These are phyloP conservation scores for Sarocladiaceae sp. DNA, from an alignment of 2,329 filamentous ascomycete species.

Conservation along the genomic window DNA sequence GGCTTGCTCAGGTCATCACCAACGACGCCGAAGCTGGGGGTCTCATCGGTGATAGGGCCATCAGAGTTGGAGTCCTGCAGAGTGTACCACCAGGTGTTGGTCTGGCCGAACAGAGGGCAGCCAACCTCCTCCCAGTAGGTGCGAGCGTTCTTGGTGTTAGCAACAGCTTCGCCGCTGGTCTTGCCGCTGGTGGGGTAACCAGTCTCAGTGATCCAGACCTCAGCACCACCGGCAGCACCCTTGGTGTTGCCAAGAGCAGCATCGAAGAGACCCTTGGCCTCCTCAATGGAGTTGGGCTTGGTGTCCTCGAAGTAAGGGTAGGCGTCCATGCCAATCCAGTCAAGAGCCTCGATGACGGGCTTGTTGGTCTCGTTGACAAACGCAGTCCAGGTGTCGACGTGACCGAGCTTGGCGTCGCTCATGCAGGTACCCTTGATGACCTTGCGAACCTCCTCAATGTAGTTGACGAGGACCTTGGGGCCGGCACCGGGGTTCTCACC, in stretches of 20 bases:
- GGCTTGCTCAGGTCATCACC: conserved; percentile 47
- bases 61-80: conserved; percentile 61
- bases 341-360: conserved; percentile 62
- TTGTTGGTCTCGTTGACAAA: conserved; percentile 71
- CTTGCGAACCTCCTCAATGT: conserved; percentile 65
- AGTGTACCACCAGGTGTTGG: conserved; percentile 73
- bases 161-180: conserved; percentile 55
- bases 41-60: conserved; percentile 37
- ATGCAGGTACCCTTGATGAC: conserved; percentile 60
- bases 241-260: conserved; percentile 59
- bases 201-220: conserved; percentile 84
- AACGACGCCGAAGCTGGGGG: conserved; percentile 68
- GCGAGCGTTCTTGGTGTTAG: conserved; percentile 65
- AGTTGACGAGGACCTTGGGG: conserved; percentile 59
- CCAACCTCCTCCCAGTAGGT: conserved; percentile 77
- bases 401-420: conserved; percentile 60
- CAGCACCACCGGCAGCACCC: conserved; percentile 58
- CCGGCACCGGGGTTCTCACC: conserved; percentile 58
- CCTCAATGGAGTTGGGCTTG: conserved; percentile 59
- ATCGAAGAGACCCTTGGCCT: conserved; percentile 64
- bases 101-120: conserved; percentile 63
- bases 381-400: conserved; percentile 86
- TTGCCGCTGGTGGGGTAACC: conserved; percentile 77
- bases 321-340: conserved; percentile 81
- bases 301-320: conserved; percentile 82